A percentile compares a stretch with the other conserved stretches of the same genome.
Conservation (phyloP, 2,329 filamentous ascomycete species). For the Cercospora sesami region DNA sequence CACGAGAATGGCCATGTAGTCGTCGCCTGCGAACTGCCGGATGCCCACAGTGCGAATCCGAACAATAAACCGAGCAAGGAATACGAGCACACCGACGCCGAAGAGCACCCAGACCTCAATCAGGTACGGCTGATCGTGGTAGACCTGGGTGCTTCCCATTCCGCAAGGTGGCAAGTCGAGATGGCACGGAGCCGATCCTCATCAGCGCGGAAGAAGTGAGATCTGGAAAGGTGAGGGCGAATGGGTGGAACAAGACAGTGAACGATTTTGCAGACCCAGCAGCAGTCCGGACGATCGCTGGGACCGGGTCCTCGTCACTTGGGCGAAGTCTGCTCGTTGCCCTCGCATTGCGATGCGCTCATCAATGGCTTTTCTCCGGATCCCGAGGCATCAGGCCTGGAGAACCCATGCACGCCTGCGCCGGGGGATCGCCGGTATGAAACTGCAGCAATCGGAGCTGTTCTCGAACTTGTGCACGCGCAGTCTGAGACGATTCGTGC, state of each 20-base stretch:
- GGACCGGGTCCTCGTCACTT: not conserved
- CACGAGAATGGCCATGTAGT: constrained; percentile 42
- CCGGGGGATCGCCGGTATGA: not conserved
- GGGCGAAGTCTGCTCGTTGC: not conserved
- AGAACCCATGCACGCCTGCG: constrained; percentile 5
- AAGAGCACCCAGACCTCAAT: constrained; percentile 34
- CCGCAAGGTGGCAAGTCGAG: constrained; percentile 7
- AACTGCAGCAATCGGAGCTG: not conserved
- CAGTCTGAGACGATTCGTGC: not conserved
- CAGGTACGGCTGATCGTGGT: constrained; percentile 28
- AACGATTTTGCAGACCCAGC: constrained; percentile 8
- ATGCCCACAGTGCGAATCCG: constrained; percentile 43
- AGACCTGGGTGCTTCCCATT: constrained; percentile 29
- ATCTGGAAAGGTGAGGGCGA: not conserved
- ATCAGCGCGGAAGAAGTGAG: not conserved
- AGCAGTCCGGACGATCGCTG: not conserved
- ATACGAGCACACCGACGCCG: constrained; percentile 36
- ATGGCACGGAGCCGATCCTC: constrained; percentile 1
- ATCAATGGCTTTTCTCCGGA: constrained; percentile 5
- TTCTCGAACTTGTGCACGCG: not conserved
- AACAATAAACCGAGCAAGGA: constrained; percentile 41
- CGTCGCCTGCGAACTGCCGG: constrained; percentile 44
- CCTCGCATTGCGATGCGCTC: not conserved
- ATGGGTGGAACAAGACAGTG: not conserved
- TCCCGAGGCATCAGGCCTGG: constrained; percentile 7